Conservation (phyloP, 2,329 filamentous ascomycete genomes). For the Alternaria triticina region DNA sequence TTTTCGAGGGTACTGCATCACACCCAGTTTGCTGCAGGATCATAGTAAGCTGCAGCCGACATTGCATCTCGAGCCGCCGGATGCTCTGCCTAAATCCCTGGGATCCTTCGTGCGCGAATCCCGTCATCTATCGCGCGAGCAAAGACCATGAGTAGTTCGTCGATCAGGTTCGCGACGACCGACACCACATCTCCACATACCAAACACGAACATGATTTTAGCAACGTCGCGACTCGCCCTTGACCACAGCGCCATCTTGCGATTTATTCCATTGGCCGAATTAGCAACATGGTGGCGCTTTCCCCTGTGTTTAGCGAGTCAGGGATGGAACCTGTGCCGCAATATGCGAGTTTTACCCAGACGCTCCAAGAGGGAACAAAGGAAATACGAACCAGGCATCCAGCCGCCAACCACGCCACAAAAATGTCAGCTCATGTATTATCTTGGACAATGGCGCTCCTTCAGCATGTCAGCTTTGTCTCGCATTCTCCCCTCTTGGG, state of each 20-base stretch:
- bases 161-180: background rate
- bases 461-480: background rate
- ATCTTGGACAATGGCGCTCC: background rate
- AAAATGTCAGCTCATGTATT: background rate
- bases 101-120: background rate
- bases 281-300: background rate
- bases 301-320: background rate
- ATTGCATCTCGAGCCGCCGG: background rate
- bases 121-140: background rate
- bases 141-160: constrained; percentile 1
- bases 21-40: background rate
- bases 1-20: background rate
- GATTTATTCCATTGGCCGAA: background rate
- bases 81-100: background rate
- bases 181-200: background rate
- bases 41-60: background rate
- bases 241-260: background rate
- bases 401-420: background rate
- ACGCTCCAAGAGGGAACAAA: background rate
- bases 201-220: background rate
- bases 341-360: background rate
- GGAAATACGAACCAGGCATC: background rate
- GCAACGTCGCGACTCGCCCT: background rate
- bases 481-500: background rate
- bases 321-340: background rate